Conservation (phyloP, 2,329 filamentous ascomycete species). For the Penicillium freii region DNA sequence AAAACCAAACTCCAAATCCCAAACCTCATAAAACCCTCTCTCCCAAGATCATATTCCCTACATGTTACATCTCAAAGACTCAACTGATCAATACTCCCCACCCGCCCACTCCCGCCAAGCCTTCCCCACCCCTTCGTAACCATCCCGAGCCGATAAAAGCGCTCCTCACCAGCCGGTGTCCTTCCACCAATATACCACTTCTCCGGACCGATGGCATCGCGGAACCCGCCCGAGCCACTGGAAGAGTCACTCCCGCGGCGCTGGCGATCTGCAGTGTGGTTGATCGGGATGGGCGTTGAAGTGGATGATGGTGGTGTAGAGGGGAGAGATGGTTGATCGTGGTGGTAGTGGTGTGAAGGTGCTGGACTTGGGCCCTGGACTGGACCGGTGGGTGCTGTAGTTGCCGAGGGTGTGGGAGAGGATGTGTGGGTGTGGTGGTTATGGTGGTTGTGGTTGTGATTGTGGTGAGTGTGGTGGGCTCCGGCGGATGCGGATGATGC, state of each 20-base stretch:
- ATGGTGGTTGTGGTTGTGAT: slow-evolving; percentile 29
- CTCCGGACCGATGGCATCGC: slow-evolving; percentile 48
- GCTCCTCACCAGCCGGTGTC: slow-evolving; percentile 48
- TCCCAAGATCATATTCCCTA: background rate
- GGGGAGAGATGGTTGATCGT: slow-evolving; percentile 29
- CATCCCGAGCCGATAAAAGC: slow-evolving; percentile 50
- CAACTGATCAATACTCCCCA: slow-evolving; percentile 50
- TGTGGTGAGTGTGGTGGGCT: slow-evolving; percentile 30
- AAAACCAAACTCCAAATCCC: background rate
- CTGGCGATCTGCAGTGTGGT: slow-evolving; percentile 37
- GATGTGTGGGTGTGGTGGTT: slow-evolving; percentile 6
- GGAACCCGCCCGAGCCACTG: slow-evolving; percentile 48
- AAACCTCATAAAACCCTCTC: background rate
- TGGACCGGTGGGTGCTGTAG: slow-evolving; percentile 3
- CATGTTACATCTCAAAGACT: slow-evolving; percentile 40
- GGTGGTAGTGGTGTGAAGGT: slow-evolving; percentile 38
- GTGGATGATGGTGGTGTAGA: slow-evolving; percentile 37
- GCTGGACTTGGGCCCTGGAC: slow-evolving; percentile 29
- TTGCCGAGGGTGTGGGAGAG: slow-evolving; percentile 17
- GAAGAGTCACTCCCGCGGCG: slow-evolving; percentile 50
- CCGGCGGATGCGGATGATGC: slow-evolving; percentile 4
- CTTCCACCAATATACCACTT: slow-evolving; percentile 54
- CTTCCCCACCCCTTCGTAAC: slow-evolving; percentile 46
- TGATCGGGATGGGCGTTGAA: slow-evolving; percentile 41
- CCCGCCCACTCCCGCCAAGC: slow-evolving; percentile 42